Percentiles rank a stretch among this genome's conserved stretches.
Conservation (phyloP, 2,329 filamentous ascomycete genomes). For the Penicillium sp. region DNA sequence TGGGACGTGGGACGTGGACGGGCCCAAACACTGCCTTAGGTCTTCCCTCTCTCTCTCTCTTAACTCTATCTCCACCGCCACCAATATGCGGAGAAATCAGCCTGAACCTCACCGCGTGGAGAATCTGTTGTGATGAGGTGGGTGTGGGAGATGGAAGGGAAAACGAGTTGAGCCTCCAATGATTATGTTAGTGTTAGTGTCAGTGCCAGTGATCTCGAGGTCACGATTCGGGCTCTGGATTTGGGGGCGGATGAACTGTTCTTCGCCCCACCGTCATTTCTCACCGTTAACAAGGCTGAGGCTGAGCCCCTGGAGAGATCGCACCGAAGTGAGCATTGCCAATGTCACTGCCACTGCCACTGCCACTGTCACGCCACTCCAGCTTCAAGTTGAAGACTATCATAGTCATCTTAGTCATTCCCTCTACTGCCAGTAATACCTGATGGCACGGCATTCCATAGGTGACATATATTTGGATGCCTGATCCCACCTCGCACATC, state of each 20-base stretch:
- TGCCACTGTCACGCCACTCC: too few species aligned
- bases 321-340: too few species aligned
- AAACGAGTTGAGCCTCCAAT: not conserved
- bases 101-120: not conserved
- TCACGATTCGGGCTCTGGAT: not conserved
- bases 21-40: not conserved
- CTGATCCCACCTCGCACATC: too few species aligned
- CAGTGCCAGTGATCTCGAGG: not conserved
- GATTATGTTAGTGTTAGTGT: too few species aligned
- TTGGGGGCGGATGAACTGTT: slow-evolving; percentile 3
- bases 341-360: too few species aligned
- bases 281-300: not conserved
- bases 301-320: not conserved
- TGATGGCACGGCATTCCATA: not conserved
- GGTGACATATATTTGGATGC: too few species aligned
- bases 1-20: not conserved
- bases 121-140: not conserved
- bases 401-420: too few species aligned
- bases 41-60: not conserved
- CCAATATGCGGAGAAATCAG: not conserved
- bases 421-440: not conserved
- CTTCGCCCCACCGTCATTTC: slow-evolving; percentile 2
- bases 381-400: too few species aligned
- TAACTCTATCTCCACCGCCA: not conserved
- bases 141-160: not conserved